phyloP scores from a whole-genome alignment of 139 green algal species.

The Chlorella sp. region DNA sequence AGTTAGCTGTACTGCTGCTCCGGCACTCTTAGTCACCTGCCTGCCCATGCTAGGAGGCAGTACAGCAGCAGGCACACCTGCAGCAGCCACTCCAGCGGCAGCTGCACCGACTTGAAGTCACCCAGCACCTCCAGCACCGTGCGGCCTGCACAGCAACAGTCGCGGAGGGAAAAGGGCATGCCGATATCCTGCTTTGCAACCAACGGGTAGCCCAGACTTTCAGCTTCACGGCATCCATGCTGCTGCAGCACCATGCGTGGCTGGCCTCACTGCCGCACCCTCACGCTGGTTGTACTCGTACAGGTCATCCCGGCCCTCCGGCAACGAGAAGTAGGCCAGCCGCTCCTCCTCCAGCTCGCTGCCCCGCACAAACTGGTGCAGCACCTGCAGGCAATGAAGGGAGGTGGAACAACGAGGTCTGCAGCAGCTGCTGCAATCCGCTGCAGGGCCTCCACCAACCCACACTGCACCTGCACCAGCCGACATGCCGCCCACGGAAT shows the following conservation, averaged over 20 bases:
- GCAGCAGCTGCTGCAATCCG: too few relatives aligned
- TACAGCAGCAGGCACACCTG: constrained; percentile 34
- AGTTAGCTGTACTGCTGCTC: too few relatives aligned
- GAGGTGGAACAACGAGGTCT: neutral
- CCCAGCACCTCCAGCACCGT: constrained; percentile 85
- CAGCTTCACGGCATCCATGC: neutral
- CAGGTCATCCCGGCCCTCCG: constrained; percentile 84
- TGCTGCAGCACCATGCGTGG: neutral
- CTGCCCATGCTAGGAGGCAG: too few relatives aligned
- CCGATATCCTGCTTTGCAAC: too few relatives aligned
- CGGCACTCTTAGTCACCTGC: too few relatives aligned
- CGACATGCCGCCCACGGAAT: neutral
- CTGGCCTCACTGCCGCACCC: constrained; percentile 30
- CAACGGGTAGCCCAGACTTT: too few relatives aligned
- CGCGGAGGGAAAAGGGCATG: neutral
- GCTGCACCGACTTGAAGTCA: constrained; percentile 82
- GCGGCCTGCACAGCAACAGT: constrained; percentile 39
- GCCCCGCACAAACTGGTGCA: constrained; percentile 61
- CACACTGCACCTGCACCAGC: too few relatives aligned
- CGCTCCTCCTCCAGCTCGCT: constrained; percentile 75
- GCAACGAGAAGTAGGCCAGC: constrained; percentile 85
- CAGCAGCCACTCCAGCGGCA: constrained; percentile 88
- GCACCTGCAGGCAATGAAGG: constrained; percentile 42
- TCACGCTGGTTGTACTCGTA: constrained; percentile 64
- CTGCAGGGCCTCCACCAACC: too few relatives aligned